Base-by-base conservation (phyloP, 768 basidiomycete species). In the Termitomyces sp. region DNA sequence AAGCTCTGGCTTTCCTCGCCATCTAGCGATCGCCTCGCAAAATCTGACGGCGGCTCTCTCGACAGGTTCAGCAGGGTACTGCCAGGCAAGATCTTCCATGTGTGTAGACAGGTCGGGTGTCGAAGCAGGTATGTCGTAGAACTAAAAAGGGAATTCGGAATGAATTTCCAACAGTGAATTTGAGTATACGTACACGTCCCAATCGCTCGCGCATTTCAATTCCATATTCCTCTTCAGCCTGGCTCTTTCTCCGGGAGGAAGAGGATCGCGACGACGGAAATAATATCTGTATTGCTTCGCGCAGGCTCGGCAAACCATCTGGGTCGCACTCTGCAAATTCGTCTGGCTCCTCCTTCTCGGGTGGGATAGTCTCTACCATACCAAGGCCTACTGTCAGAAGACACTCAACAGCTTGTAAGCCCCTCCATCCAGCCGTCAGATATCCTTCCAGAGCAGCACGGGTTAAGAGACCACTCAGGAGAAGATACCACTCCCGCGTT, bases 401-500 rank as follows among this genome's bases (percentile, higher is more conserved):
- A 61, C 88, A 84, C 67, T 91, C 87, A 10, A 86, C 81, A 5
- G 87, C 85, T 43, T 86, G 82, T 1, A 83, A 74, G 0, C 93
- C 92, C 34, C 80, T 81, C 93, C 93, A 96, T 0, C 89, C 88
- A 10, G 86, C 88, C 1, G 86, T 86, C 49, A 94, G 79, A 69
- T 94, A 95, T 0, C 93, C 93, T 68, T 96, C 92, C 56, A 95
- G 73, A 20, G 86, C 89, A 0, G 91, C 91, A n/a, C 92, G 83
- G 5, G 92, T 92, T 34, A 93, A 77, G 29, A 96, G 76, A 2
- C 89, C 87, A 0, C 84, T 84, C 15, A 94, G 78, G 12, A 96
- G 79, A 74, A 88, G 80, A 72, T 93, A 95, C 93, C 93, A 95
- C 64, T 86, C 85, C 31, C 83, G 75, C 32, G 91, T 87, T 0